A percentile compares a stretch with the other conserved stretches of the same genome.
Evolutionary conservation across 2,329 filamentous ascomycete genomes (phyloP).

Genomic region (Nigrograna mackinnonii): DNA sequence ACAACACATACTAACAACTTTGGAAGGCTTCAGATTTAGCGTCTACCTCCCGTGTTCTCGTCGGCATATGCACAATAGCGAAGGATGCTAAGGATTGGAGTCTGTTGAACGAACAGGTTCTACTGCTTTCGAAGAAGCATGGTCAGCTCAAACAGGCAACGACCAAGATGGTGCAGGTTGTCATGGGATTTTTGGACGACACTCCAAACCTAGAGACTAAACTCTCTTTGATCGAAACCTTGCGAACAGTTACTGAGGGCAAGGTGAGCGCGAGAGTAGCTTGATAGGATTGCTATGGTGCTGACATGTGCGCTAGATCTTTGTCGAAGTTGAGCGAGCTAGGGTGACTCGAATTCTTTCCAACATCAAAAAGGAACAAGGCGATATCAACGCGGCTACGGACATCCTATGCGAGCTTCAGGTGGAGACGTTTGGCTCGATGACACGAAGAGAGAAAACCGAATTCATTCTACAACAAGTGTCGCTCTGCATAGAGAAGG

Average conservation of each 20-base stretch:
- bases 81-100: slow-evolving; percentile 93
- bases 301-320: slow-evolving; percentile 66
- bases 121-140: slow-evolving; percentile 98
- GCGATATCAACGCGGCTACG: slow-evolving; percentile 84
- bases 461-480: slow-evolving; percentile 98
- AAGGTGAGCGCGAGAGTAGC: slow-evolving; percentile 60
- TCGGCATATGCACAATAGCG: slow-evolving; percentile 90
- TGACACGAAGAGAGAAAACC: slow-evolving; percentile 96
- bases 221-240: slow-evolving; percentile 88
- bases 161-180: slow-evolving; percentile 97
- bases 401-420: slow-evolving; percentile 97
- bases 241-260: slow-evolving; percentile 95
- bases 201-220: slow-evolving; percentile 87
- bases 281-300: not conserved
- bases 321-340: slow-evolving; percentile 97
- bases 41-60: slow-evolving; percentile 86
- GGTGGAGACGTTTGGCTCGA: slow-evolving; percentile 98
- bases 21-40: slow-evolving; percentile 89
- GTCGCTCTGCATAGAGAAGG: slow-evolving; percentile 88
- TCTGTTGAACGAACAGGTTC: slow-evolving; percentile 93
- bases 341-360: slow-evolving; percentile 94
- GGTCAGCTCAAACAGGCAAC: slow-evolving; percentile 98
- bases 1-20: slow-evolving; percentile 23
- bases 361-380: slow-evolving; percentile 95
- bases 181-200: slow-evolving; percentile 88